Evolutionary conservation across 2,329 filamentous ascomycete genomes (phyloP), one percentile per base, ranked within the genome.

Genomic region (Apiospora kogelbergensis): DNA sequence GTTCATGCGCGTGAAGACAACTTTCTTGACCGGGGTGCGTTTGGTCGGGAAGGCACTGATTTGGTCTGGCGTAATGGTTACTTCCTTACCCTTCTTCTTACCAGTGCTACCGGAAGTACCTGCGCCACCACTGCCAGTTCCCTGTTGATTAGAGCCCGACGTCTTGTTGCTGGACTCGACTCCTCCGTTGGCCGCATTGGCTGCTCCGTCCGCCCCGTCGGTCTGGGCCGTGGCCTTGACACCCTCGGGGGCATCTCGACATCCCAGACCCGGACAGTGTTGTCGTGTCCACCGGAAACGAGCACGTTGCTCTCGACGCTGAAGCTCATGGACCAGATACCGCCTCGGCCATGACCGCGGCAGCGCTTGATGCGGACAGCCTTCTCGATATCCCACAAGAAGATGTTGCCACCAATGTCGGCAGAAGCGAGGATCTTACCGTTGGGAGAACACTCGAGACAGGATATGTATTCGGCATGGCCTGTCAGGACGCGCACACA

Each of bases 1-100:
- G 78, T 99, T 99, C 93, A 97, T 98, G 70, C 94, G 86, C 3
- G 96, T 98, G 76, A 98, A 98, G 76, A 92, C 89, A 67, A 97
- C 95, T 81, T 95, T 96, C 81, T 97, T 93, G 13, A 98, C 93
- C 0, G 95, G 95, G 20, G 92, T 95, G 82, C 97, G 97, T 87
- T 99, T 99, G 4, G 96, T 98, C 0, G 94, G 91, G 78, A 98
- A 98, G 0, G 93, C 95, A 72, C 90, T 94, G 81, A 99, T 97
- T 81, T 98, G 96, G 77, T 99, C 96, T 0, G 94, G 91, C 0
- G 92, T 95, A 60, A 97, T 92, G 75, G 93, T 93, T 4, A 94
- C 93, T 75, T 98, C 95, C 80, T 98, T 98, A 68, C 88, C 89
- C 80, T 93, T 93, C 83, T 97, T 97, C 86, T 91, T 74, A 42